A percentile compares a stretch with the other conserved stretches of the same genome.
Evolutionary conservation across 2,329 filamentous ascomycete genomes (phyloP).

Genomic region (Clarireedia hainanense): DNA sequence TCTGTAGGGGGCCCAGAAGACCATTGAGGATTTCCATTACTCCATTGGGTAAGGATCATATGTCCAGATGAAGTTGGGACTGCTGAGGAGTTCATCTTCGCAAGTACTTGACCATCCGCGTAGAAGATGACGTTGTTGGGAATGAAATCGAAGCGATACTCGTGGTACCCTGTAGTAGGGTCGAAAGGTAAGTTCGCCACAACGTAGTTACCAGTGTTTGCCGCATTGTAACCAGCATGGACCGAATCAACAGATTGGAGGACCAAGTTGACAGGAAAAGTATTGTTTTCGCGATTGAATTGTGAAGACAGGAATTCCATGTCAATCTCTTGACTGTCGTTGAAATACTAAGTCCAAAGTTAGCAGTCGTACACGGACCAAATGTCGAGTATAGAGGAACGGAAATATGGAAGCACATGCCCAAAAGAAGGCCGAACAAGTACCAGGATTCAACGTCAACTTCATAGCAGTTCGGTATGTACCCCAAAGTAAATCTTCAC

Average conservation of each 20-base stretch:
- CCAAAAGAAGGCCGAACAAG: conserved; percentile 76
- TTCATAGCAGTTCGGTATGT: conserved; percentile 58
- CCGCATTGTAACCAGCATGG: conserved; percentile 53
- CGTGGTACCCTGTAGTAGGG: conserved; percentile 59
- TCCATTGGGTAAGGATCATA: conserved; percentile 69
- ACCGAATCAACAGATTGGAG: conserved; percentile 58
- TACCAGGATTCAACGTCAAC: conserved; percentile 41
- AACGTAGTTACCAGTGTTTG: conserved; percentile 49
- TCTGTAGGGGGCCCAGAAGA: conserved; percentile 58
- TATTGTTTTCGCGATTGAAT: conserved; percentile 42
- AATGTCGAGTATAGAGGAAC: background rate
- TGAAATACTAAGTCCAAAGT: conserved; percentile 51
- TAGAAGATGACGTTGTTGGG: conserved; percentile 58
- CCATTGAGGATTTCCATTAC: conserved; percentile 66
- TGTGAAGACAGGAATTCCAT: conserved; percentile 69
- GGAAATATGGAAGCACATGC: conserved; percentile 34
- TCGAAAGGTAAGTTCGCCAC: conserved; percentile 56
- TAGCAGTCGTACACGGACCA: background rate
- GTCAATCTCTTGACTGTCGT: conserved; percentile 74
- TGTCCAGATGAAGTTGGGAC: conserved; percentile 56
- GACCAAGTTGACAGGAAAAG: conserved; percentile 64
- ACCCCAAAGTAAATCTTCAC: conserved; percentile 60
- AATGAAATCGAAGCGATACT: conserved; percentile 73
- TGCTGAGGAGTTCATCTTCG: conserved; percentile 45
- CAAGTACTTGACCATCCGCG: conserved; percentile 52